Evolutionary conservation across 2,329 filamentous ascomycete species (phyloP).

Genomic region (Colletotrichum lentis): DNA sequence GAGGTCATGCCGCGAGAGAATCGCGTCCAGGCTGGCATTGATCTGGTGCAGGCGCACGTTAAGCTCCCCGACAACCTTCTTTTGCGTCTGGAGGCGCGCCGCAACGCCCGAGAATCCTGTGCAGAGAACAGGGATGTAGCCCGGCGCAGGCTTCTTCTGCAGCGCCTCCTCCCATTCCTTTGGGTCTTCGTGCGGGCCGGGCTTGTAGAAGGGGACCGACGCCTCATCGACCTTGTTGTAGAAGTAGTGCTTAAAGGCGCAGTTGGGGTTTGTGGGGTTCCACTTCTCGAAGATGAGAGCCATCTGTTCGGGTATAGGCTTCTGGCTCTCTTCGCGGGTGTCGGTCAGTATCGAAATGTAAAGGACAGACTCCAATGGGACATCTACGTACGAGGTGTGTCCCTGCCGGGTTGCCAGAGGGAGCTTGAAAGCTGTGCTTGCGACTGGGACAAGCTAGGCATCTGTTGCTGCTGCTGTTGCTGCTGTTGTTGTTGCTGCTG

Average conservation of each 20-base stretch:
- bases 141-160: constrained; percentile 77
- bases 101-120: constrained; percentile 77
- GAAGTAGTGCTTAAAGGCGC: constrained; percentile 83
- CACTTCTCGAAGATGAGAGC: constrained; percentile 75
- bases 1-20: constrained; percentile 80
- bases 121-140: constrained; percentile 79
- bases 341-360: constrained; percentile 21
- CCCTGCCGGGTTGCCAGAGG: constrained; percentile 62
- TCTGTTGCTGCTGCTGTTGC: constrained; percentile 54
- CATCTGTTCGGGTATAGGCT: constrained; percentile 79
- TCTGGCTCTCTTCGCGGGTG: constrained; percentile 63
- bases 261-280: constrained; percentile 72
- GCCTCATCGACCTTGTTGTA: constrained; percentile 84
- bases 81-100: constrained; percentile 76
- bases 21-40: constrained; percentile 75
- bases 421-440: constrained; percentile 59
- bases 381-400: constrained; percentile 55
- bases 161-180: constrained; percentile 86
- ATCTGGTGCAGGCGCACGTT: constrained; percentile 80
- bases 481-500: constrained; percentile 48
- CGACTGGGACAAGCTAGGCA: constrained; percentile 54
- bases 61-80: constrained; percentile 72
- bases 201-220: constrained; percentile 78
- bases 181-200: constrained; percentile 73
- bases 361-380: background rate